Percentiles rank a stretch among this genome's conserved stretches.
phyloP scores from a whole-genome alignment of 768 basidiomycete species.

The Astraeus odoratus region DNA sequence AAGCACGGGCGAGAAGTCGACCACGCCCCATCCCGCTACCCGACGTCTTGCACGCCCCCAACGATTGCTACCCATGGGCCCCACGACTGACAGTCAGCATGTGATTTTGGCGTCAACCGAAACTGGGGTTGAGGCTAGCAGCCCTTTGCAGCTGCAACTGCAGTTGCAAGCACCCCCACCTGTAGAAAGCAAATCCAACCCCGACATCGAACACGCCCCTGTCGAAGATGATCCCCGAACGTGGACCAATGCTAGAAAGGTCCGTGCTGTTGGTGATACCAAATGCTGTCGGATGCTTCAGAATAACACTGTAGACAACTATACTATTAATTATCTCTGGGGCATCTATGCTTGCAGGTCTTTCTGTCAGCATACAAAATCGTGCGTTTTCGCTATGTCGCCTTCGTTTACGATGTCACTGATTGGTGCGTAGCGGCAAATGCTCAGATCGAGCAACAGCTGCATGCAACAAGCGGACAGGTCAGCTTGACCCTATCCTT shows the following conservation, averaged over 20 bases:
- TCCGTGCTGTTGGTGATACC: constrained; percentile 13
- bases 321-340: constrained; percentile 20
- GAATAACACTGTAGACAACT: constrained; percentile 11
- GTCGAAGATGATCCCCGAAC: constrained; percentile 58
- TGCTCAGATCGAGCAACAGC: constrained; percentile 52
- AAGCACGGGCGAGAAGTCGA: no score
- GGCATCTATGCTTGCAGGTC: constrained; percentile 24
- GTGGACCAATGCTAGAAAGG: constrained; percentile 56
- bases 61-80: no score
- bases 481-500: constrained; percentile 66
- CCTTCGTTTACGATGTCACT: not conserved
- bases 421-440: constrained; percentile 48
- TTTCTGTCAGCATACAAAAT: constrained; percentile 23
- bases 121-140: not conserved
- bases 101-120: not conserved
- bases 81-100: constrained; percentile 1
- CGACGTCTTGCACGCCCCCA: no score
- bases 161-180: no score
- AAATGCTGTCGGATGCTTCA: not conserved
- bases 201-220: constrained; percentile 33
- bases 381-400: constrained; percentile 11
- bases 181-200: constrained; percentile 3
- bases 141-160: not conserved
- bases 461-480: constrained; percentile 53
- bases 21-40: no score